Conservation (phyloP, 352 stramenopile genomes). For the Globisporangium ultimum region DNA sequence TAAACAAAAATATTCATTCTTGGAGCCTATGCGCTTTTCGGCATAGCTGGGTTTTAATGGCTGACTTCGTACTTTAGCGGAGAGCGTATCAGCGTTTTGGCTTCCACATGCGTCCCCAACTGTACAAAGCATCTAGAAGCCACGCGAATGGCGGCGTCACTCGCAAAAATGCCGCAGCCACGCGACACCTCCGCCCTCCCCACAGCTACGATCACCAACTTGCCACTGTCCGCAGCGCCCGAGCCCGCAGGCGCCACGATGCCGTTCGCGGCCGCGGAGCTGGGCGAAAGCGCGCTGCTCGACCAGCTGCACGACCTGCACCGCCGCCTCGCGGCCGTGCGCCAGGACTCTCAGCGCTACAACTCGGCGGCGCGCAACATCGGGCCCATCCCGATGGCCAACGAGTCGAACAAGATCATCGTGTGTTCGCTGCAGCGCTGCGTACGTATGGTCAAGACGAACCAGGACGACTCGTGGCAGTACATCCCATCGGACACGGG, state of each 20-base stretch:
- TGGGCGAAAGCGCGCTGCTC: slow-evolving; percentile 69
- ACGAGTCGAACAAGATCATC: slow-evolving; percentile 79
- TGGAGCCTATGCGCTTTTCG: too few relatives aligned
- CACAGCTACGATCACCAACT: not conserved
- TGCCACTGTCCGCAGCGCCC: not conserved
- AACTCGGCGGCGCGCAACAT: slow-evolving; percentile 53
- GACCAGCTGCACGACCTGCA: slow-evolving; percentile 80
- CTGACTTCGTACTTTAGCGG: not conserved
- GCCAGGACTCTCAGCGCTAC: slow-evolving; percentile 73
- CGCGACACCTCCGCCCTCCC: not conserved
- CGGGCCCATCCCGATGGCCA: slow-evolving; percentile 70
- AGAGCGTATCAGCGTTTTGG: not conserved
- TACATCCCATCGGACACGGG: slow-evolving; percentile 63
- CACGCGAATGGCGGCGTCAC: not conserved
- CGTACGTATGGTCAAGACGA: slow-evolving; percentile 73
- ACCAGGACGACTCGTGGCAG: slow-evolving; percentile 69
- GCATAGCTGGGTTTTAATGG: not conserved
- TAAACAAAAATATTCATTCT: too few relatives aligned
- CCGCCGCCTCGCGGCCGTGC: slow-evolving; percentile 60
- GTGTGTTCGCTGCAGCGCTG: slow-evolving; percentile 66
- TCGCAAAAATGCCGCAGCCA: slow-evolving; percentile 3
- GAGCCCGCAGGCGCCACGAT: not conserved
- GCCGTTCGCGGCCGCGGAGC: slow-evolving; percentile 22
- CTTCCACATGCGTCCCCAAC: not conserved
- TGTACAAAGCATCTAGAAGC: not conserved